phyloP scores from a whole-genome alignment of 208 protist species.

The Lotmaria passim region DNA sequence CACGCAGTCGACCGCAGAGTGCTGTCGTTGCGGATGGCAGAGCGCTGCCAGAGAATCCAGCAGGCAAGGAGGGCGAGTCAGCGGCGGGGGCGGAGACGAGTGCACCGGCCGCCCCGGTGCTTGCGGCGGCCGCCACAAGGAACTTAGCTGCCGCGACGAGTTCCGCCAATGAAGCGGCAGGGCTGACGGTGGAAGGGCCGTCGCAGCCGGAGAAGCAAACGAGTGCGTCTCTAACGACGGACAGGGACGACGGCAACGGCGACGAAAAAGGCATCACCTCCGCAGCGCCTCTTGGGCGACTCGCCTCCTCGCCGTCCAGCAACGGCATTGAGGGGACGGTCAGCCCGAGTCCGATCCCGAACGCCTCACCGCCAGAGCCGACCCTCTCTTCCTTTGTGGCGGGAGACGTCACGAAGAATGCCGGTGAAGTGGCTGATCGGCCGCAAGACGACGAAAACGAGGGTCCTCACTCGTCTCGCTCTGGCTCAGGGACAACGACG shows the following conservation, averaged over 20 bases:
- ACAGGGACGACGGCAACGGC: no score
- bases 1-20: not conserved
- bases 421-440: not conserved
- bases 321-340: not conserved
- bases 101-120: constrained; percentile 1
- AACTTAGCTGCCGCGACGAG: not conserved
- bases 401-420: constrained; percentile 3
- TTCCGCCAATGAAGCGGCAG: not conserved
- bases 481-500: no score
- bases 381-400: constrained; percentile 3
- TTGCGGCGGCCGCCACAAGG: not conserved
- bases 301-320: not conserved
- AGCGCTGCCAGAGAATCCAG: not conserved
- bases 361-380: not conserved
- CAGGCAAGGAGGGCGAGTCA: not conserved
- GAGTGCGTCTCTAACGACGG: not conserved
- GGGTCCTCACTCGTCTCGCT: no score
- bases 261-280: not conserved
- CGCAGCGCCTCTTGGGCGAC: not conserved
- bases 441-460: no score
- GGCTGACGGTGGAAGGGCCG: not conserved
- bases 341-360: not conserved
- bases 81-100: not conserved
- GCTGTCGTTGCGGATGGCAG: not conserved
- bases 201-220: not conserved